A percentile compares a stretch with the other conserved stretches of the same genome.
phyloP scores from a whole-genome alignment of 1,139 yeast genomes.

The Blastobotrys persicus region DNA sequence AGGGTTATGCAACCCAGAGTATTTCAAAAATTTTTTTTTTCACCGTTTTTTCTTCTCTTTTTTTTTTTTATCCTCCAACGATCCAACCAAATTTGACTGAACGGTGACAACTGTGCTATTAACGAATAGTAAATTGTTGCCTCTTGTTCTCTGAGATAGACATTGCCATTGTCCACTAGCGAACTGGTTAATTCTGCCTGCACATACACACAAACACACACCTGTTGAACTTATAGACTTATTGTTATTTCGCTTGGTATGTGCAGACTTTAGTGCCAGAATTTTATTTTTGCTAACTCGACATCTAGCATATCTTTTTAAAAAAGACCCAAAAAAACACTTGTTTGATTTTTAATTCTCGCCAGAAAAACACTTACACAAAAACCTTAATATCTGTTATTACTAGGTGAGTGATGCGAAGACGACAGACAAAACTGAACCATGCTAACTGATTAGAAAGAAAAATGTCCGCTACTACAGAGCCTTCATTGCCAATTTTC shows the following conservation, averaged over 20 bases:
- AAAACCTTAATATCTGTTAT: background rate
- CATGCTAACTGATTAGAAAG: background rate
- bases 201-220: background rate
- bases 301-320: constrained; percentile 1
- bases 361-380: too few relatives aligned
- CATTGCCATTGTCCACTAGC: background rate
- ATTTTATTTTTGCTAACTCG: background rate
- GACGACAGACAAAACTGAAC: constrained; percentile 1
- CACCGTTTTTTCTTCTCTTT: constrained; percentile 10
- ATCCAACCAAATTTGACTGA: constrained; percentile 3
- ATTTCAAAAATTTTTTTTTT: constrained; percentile 4
- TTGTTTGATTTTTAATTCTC: too few relatives aligned
- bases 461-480: constrained; percentile 10
- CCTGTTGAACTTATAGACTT: background rate
- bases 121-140: background rate
- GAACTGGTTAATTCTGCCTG: background rate
- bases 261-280: background rate
- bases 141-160: background rate
- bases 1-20: background rate
- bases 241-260: background rate
- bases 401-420: background rate
- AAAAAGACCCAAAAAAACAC: background rate
- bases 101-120: constrained; percentile 3
- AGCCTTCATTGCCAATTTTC: constrained; percentile 58
- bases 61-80: constrained; percentile 9